Base-by-base conservation (phyloP, 2,329 filamentous ascomycete species). In the Fusarium udum region DNA sequence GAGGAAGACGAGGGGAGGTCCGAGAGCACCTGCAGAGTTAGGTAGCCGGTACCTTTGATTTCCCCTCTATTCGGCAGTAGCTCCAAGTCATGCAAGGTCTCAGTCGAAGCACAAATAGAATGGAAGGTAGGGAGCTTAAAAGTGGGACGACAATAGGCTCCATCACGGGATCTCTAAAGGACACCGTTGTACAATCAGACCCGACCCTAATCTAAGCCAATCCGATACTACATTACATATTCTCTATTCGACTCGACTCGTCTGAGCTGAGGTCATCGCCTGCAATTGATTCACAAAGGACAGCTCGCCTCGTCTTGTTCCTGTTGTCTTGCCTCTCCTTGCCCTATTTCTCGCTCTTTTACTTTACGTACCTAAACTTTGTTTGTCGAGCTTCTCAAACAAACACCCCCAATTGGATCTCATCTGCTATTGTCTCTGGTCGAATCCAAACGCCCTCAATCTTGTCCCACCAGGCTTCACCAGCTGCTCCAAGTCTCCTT, bases 151-250 rank as follows among this genome's bases (percentile, higher is more conserved):
- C 63, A 64, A 72, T 59, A 64, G 75, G 71, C 74, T 79, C 67
- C 74, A 79, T 80, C 79, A 81, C 79, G 79, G 79, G 80, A 80
- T 79, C 77, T 79, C 70, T 73, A 82, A 82, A 82, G 81, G 81
- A 82, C 80, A 82, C 79, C 81, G 80, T 82, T 80, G 78, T 80
- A 73, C 56, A 70, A 75, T 76, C 72, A 43, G 51, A 65, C 64
- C 65, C 61, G 40, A 43, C 61, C 60, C 40, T 66, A 60, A 34
- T 43, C 49, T 66, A 56, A 46, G 40, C 40, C 55, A 58, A 28
- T 58, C 40, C 43, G 40, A 48, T 61, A 32, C 40, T 57, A 66
- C 64, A 40, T 39, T 39, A 39, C 37, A 39, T 39, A 39, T 62
- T 57, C 65, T 56, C 42, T 63, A 46, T 59, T 60, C 43, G 46